These are phyloP conservation scores for Mycena sanguinolenta DNA, from an alignment of 768 basidiomycete species.

Conservation along the genomic window DNA sequence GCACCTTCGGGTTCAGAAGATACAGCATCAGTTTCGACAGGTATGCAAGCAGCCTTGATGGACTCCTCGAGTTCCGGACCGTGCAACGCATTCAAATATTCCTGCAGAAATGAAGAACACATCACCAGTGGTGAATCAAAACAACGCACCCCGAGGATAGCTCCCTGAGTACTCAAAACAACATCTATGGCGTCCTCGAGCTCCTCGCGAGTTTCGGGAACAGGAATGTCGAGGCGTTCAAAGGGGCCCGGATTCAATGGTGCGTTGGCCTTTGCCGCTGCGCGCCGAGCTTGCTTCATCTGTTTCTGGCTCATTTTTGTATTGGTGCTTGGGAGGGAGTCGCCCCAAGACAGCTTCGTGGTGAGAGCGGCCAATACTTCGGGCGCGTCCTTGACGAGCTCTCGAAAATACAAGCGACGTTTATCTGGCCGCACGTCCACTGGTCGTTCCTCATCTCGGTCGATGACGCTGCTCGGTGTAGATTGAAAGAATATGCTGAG, in stretches of 20 bases:
- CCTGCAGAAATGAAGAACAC: background rate
- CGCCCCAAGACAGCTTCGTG: conserved; percentile 16
- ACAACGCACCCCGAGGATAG: conserved; percentile 60
- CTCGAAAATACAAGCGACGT: conserved; percentile 15
- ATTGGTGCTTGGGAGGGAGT: conserved; percentile 1
- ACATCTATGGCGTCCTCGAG: conserved; percentile 26
- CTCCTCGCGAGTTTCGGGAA: conserved; percentile 44
- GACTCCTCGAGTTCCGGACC: conserved; percentile 23
- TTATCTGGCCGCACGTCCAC: conserved; percentile 23
- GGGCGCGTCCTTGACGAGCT: conserved; percentile 36
- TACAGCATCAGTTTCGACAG: background rate
- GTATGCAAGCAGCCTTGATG: conserved; percentile 14
- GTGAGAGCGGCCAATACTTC: conserved; percentile 15
- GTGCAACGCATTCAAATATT: conserved; percentile 23
- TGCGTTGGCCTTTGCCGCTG: conserved; percentile 23
- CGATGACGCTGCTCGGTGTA: conserved; percentile 25
- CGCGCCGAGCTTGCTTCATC: conserved; percentile 34
- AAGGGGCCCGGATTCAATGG: conserved; percentile 47
- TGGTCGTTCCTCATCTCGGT: conserved; percentile 30
- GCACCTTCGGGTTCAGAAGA: conserved; percentile 47
- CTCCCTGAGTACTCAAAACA: conserved; percentile 52
- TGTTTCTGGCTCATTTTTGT: conserved; percentile 46
- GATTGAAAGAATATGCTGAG: conserved; percentile 42
- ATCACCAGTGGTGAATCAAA: conserved; percentile 46
- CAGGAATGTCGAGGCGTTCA: conserved; percentile 40